Conservation (phyloP, 805 yeast genomes). For the Starmera pachycereana region DNA sequence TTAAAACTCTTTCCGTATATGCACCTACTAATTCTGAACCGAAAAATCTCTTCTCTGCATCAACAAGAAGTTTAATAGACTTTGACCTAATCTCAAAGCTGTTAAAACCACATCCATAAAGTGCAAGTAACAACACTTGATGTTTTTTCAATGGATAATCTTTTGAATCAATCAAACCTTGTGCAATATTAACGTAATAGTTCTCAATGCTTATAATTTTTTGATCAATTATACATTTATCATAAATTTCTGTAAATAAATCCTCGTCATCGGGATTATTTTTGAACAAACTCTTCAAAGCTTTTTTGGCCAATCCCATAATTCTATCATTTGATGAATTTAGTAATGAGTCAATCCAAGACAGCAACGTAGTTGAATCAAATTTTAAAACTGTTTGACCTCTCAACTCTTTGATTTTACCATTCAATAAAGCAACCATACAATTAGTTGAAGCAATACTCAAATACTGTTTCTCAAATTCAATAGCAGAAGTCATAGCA, state of each 20-base stretch:
- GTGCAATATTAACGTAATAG: slow-evolving; percentile 65
- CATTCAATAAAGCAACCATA: slow-evolving; percentile 74
- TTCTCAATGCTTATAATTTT: slow-evolving; percentile 44
- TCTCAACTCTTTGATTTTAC: slow-evolving; percentile 47
- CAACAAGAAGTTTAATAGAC: slow-evolving; percentile 63
- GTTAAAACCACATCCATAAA: slow-evolving; percentile 72
- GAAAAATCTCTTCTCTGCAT: slow-evolving; percentile 51
- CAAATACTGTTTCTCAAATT: slow-evolving; percentile 62
- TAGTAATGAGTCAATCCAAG: slow-evolving; percentile 76
- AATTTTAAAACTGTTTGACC: slow-evolving; percentile 52
- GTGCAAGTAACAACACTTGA: slow-evolving; percentile 63
- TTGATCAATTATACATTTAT: slow-evolving; percentile 59
- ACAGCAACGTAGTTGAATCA: slow-evolving; percentile 55
- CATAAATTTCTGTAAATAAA: slow-evolving; percentile 45
- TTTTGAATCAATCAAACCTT: slow-evolving; percentile 43
- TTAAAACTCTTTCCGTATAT: slow-evolving; percentile 61
- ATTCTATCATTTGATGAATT: slow-evolving; percentile 46
- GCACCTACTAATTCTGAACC: slow-evolving; percentile 43
- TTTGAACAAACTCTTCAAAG: slow-evolving; percentile 56
- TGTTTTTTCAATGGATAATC: slow-evolving; percentile 43
- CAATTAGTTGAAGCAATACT: slow-evolving; percentile 69
- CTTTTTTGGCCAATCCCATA: slow-evolving; percentile 55
- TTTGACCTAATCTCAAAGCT: slow-evolving; percentile 54
- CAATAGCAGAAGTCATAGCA: slow-evolving; percentile 64
- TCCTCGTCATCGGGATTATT: slow-evolving; percentile 47